phyloP scores from a whole-genome alignment of 2,329 filamentous ascomycete species.

The Arthrinium phaeospermum region DNA sequence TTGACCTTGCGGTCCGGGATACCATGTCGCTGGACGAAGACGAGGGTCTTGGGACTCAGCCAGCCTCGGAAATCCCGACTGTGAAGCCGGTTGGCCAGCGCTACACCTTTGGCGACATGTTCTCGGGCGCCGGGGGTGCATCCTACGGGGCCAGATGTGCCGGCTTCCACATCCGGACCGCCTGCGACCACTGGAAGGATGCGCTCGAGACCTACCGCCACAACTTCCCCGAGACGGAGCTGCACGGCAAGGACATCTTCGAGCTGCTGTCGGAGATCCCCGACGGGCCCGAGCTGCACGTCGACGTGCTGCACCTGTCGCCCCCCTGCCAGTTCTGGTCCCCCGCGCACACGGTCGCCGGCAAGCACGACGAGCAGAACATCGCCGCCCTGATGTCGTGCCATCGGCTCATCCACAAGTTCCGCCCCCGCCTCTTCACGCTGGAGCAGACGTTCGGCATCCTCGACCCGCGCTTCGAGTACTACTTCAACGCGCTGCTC shows the following conservation, averaged over 20 bases:
- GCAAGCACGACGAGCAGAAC: conserved; percentile 70
- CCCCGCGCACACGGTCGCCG: conserved; percentile 67
- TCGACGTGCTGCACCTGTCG: conserved; percentile 76
- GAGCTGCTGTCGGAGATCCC: conserved; percentile 51
- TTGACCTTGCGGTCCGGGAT: conserved; percentile 27
- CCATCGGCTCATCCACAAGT: conserved; percentile 59
- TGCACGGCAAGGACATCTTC: conserved; percentile 55
- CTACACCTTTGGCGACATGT: conserved; percentile 67
- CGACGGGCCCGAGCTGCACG: conserved; percentile 41
- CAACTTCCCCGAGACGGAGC: conserved; percentile 61
- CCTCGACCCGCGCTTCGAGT: conserved; percentile 54
- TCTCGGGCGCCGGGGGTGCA: conserved; percentile 67
- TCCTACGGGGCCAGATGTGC: conserved; percentile 55
- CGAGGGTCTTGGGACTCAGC: conserved; percentile 7
- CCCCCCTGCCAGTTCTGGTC: conserved; percentile 82
- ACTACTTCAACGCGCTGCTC: conserved; percentile 65
- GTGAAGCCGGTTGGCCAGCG: conserved; percentile 38
- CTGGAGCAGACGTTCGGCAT: conserved; percentile 82
- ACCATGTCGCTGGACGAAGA: conserved; percentile 20
- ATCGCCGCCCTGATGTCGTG: conserved; percentile 63
- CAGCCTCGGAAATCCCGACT: conserved; percentile 16
- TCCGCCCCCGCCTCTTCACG: conserved; percentile 72
- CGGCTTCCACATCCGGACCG: conserved; percentile 65
- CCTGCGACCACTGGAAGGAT: conserved; percentile 65
- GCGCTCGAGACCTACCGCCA: conserved; percentile 62